These are phyloP conservation scores for Colletotrichum sp. DNA, from an alignment of 2,329 filamentous ascomycete species.

Conservation along the genomic window DNA sequence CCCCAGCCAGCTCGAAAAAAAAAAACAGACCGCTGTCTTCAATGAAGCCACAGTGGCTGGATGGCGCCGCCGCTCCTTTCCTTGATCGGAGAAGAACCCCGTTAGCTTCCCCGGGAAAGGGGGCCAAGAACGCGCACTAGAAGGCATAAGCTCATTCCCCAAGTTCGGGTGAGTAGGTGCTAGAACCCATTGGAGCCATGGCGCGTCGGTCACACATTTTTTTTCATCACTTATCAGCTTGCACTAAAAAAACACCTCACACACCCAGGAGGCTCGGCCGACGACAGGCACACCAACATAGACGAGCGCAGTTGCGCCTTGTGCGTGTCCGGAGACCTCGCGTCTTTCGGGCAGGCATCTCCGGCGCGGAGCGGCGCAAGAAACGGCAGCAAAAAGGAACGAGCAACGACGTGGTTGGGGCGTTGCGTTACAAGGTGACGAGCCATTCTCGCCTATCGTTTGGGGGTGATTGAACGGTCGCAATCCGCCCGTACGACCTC, in stretches of 20 bases:
- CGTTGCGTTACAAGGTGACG: background rate
- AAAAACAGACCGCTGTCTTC: background rate
- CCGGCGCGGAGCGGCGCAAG: background rate
- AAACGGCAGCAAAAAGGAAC: background rate
- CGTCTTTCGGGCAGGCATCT: conserved; percentile 9
- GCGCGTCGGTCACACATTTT: background rate
- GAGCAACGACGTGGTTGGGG: background rate
- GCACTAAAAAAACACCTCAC: background rate
- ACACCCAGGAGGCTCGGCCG: background rate
- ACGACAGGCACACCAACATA: background rate
- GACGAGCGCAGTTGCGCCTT: background rate
- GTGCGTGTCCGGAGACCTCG: background rate
- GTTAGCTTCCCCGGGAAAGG: background rate
- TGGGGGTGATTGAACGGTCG: background rate
- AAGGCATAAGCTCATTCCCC: conserved; percentile 3
- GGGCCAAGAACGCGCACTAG: background rate
- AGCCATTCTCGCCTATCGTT: background rate
- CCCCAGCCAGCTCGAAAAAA: background rate
- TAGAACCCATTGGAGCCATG: background rate
- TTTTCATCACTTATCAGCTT: background rate
- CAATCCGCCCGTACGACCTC: background rate
- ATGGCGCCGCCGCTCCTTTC: background rate
- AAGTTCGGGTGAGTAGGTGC: background rate
- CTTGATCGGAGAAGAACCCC: background rate
- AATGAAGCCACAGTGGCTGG: conserved; percentile 5